phyloP scores from a whole-genome alignment of 352 stramenopile species.

The Globisporangium camurandrum region DNA sequence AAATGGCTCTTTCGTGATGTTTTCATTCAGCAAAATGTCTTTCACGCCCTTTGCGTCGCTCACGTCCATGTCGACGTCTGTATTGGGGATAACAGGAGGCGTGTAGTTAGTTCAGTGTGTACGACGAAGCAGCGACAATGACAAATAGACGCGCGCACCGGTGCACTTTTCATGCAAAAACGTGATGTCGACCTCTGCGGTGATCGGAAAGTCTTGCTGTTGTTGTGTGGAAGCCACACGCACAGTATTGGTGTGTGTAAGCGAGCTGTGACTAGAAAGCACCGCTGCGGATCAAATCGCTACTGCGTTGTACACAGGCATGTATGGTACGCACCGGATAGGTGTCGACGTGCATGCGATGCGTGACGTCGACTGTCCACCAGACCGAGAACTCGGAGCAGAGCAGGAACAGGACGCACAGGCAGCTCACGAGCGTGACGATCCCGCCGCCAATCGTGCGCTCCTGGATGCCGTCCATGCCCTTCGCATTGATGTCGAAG shows the following conservation, averaged over 20 bases:
- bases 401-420: slow-evolving; percentile 65
- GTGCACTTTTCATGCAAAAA: slow-evolving; percentile 77
- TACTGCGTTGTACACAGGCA: too few relatives aligned
- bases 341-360: slow-evolving; percentile 87
- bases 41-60: slow-evolving; percentile 83
- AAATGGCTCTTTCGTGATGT: slow-evolving; percentile 52
- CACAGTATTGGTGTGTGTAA: too few relatives aligned
- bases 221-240: background rate
- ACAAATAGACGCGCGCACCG: too few relatives aligned
- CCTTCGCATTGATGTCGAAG: slow-evolving; percentile 87
- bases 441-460: slow-evolving; percentile 76
- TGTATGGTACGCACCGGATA: slow-evolving; percentile 41
- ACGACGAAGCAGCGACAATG: too few relatives aligned
- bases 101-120: too few relatives aligned
- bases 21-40: slow-evolving; percentile 62
- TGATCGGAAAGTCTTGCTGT: slow-evolving; percentile 80
- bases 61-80: slow-evolving; percentile 78
- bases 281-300: too few relatives aligned
- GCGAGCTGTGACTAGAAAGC: too few relatives aligned
- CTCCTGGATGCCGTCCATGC: slow-evolving; percentile 86
- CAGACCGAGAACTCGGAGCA: slow-evolving; percentile 81
- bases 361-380: slow-evolving; percentile 76
- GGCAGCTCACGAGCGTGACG: slow-evolving; percentile 75
- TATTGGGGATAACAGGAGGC: slow-evolving; percentile 1
- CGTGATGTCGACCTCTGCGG: slow-evolving; percentile 71